A percentile compares a stretch with the other conserved stretches of the same genome.
Conservation (phyloP, 2,329 filamentous ascomycete genomes). For the Magnaporthiopsis incrustans region DNA sequence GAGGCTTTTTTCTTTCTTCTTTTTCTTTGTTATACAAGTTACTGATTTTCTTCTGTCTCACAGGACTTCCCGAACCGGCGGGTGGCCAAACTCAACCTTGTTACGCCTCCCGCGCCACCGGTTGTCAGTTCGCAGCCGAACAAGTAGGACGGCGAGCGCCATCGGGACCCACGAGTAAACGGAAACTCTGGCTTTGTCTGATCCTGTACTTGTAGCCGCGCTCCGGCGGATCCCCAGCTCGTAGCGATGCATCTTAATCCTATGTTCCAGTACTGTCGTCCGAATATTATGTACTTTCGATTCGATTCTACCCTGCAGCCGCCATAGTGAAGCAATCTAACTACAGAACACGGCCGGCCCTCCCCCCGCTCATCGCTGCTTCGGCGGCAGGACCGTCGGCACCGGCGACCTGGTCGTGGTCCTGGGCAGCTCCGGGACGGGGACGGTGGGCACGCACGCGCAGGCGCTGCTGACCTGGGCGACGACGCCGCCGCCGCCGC, state of each 20-base stretch:
- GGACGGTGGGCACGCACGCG: slow-evolving; percentile 20
- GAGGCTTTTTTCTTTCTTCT: neutral
- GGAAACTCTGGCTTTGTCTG: too few relatives aligned
- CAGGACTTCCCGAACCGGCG: neutral
- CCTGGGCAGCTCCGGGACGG: slow-evolving; percentile 6
- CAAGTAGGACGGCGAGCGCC: too few relatives aligned
- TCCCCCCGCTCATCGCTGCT: neutral
- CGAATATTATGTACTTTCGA: too few relatives aligned
- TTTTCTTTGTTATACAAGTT: too few relatives aligned
- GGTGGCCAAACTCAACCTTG: neutral
- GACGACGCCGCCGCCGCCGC: slow-evolving; percentile 7
- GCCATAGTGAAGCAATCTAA: neutral
- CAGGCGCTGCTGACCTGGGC: slow-evolving; percentile 19
- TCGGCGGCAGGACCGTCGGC: slow-evolving; percentile 1
- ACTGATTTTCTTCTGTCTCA: neutral
- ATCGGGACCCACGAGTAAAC: too few relatives aligned
- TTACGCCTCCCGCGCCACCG: neutral
- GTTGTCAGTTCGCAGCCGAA: too few relatives aligned
- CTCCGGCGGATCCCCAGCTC: too few relatives aligned
- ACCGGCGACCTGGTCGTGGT: slow-evolving; percentile 3
- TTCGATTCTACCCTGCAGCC: too few relatives aligned
- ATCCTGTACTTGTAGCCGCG: too few relatives aligned
- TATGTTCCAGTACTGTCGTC: too few relatives aligned
- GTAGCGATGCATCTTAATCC: too few relatives aligned
- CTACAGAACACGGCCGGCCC: neutral